Conservation (phyloP, 2,329 filamentous ascomycete genomes). For the Golovinomyces cichoracearum region DNA sequence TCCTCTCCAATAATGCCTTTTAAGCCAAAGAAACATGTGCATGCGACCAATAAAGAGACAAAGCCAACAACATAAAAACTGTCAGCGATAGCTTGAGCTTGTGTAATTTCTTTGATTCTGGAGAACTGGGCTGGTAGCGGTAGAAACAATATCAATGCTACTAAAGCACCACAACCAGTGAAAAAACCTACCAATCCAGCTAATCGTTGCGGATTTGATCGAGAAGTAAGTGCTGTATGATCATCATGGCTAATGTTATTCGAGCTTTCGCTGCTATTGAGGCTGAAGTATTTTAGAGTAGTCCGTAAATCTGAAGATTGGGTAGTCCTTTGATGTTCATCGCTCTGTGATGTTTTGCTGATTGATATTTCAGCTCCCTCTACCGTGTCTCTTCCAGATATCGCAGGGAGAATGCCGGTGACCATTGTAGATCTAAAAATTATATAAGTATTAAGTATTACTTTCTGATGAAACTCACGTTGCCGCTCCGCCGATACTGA, state of each 20-base stretch:
- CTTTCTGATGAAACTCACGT: constrained; percentile 24
- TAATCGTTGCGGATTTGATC: constrained; percentile 31
- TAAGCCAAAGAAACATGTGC: constrained; percentile 57
- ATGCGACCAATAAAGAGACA: constrained; percentile 44
- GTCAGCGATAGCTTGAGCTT: constrained; percentile 47
- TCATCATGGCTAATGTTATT: background rate
- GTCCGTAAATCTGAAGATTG: constrained; percentile 47
- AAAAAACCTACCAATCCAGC: constrained; percentile 81
- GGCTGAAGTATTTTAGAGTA: constrained; percentile 37
- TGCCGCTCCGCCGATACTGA: constrained; percentile 78
- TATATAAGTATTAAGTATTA: background rate
- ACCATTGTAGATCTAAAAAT: constrained; percentile 59
- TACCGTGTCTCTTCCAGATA: constrained; percentile 24
- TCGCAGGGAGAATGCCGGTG: constrained; percentile 63
- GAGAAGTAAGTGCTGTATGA: too few relatives aligned
- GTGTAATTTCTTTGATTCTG: constrained; percentile 42
- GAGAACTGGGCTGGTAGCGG: constrained; percentile 62
- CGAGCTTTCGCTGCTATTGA: background rate
- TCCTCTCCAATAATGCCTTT: constrained; percentile 45
- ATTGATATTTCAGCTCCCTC: constrained; percentile 1
- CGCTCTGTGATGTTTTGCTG: constrained; percentile 7
- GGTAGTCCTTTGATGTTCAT: constrained; percentile 26
- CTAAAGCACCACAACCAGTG: constrained; percentile 70
- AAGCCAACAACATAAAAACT: constrained; percentile 69
- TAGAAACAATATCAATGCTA: constrained; percentile 60